Conservation (phyloP, 78 protist genomes). For the Diacronema lutheri region DNA sequence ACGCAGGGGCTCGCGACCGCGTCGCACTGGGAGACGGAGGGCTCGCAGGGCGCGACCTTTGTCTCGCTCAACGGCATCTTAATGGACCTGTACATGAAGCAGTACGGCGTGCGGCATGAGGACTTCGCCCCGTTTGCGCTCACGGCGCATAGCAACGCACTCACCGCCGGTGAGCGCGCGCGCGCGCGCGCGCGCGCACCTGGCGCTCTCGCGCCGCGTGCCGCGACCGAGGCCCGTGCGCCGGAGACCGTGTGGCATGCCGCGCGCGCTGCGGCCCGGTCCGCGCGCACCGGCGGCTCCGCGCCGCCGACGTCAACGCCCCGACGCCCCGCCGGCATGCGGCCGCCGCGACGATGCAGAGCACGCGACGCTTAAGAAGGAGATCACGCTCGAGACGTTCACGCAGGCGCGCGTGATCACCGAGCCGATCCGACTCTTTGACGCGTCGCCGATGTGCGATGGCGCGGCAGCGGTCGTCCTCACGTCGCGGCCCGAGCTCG, state of each 20-base stretch:
- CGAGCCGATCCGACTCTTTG: background rate
- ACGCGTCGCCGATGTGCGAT: slow-evolving; percentile 29
- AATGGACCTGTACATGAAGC: background rate
- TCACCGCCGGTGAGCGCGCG: background rate
- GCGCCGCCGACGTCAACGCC: too few relatives aligned
- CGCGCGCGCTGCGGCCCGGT: too few relatives aligned
- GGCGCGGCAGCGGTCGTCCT: slow-evolving; percentile 31
- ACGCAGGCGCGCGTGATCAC: background rate
- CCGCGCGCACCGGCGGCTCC: too few relatives aligned
- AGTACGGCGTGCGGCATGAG: background rate
- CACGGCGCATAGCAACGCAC: slow-evolving; percentile 2
- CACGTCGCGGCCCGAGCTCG: background rate
- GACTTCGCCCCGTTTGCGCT: background rate
- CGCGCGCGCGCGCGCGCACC: too few relatives aligned
- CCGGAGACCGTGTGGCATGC: too few relatives aligned
- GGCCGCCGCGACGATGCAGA: background rate
- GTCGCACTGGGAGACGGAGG: slow-evolving; percentile 30
- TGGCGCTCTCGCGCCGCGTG: too few relatives aligned
- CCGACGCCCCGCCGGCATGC: too few relatives aligned
- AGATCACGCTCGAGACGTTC: background rate
- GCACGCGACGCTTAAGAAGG: slow-evolving; percentile 1
- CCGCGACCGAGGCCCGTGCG: too few relatives aligned
- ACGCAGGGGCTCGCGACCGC: slow-evolving; percentile 28
- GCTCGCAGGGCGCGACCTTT: slow-evolving; percentile 23
- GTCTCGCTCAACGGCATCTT: slow-evolving; percentile 11